Percentiles rank a stretch among this genome's conserved stretches.
Evolutionary conservation across 768 basidiomycete species (phyloP).

Genomic region (Sporobolomyces roseus): DNA sequence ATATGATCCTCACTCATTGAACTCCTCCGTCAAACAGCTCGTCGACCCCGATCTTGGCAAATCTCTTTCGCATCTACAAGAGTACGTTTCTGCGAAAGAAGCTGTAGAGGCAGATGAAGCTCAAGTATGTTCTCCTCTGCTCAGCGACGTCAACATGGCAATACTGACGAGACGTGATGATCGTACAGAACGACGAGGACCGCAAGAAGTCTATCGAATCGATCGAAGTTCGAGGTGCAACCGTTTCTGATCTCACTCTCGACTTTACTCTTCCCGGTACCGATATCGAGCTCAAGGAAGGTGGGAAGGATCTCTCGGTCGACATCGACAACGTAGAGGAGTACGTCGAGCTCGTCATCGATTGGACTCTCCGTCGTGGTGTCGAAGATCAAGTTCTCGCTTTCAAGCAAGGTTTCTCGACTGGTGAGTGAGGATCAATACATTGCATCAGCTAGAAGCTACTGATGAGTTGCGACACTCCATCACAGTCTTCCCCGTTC

Average conservation of each 20-base stretch:
- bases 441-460: no score
- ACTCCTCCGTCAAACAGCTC: no score
- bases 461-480: not conserved
- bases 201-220: conserved; percentile 49
- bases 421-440: conserved; percentile 10
- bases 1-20: not conserved
- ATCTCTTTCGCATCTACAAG: conserved; percentile 74
- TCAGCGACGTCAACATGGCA: no score
- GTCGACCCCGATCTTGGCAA: conserved; percentile 81
- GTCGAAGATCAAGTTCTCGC: conserved; percentile 74
- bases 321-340: conserved; percentile 81
- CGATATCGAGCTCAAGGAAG: conserved; percentile 77
- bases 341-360: conserved; percentile 79
- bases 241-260: conserved; percentile 79
- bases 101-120: conserved; percentile 54
- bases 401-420: conserved; percentile 90
- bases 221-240: conserved; percentile 61
- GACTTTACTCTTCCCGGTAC: conserved; percentile 98
- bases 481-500: conserved; percentile 77
- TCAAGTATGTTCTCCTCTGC: conserved; percentile 44
- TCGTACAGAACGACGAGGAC: conserved; percentile 39
- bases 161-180: no score
- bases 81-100: conserved; percentile 49
- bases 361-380: conserved; percentile 80
- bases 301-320: conserved; percentile 74